These are phyloP conservation scores for Corylus americana DNA, from an alignment of 306 rosid genomes.

Conservation along the genomic window DNA sequence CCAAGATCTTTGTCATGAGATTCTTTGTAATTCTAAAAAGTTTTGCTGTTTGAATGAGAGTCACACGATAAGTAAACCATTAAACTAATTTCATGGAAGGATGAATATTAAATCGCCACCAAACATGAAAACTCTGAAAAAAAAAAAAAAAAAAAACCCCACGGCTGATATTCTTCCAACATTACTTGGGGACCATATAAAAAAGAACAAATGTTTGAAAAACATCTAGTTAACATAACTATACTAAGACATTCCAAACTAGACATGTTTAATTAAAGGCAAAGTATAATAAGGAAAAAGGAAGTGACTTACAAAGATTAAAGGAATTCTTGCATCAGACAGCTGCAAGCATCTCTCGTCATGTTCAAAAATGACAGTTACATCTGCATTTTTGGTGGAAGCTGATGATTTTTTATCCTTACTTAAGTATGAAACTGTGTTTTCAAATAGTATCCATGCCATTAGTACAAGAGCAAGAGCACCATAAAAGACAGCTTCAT, in stretches of 20 bases:
- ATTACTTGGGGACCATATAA: neutral
- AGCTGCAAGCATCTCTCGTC: conserved; percentile 71
- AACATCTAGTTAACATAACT: neutral
- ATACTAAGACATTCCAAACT: neutral
- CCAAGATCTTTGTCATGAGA: neutral
- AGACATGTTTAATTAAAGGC: conserved; percentile 1
- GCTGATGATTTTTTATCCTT: conserved; percentile 44
- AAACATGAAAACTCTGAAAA: neutral
- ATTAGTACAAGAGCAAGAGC: conserved; percentile 77
- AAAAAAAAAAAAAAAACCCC: no score
- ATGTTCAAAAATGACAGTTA: conserved; percentile 41
- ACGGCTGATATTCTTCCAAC: neutral
- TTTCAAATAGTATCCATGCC: conserved; percentile 93
- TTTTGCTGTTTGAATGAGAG: neutral
- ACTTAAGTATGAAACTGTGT: conserved; percentile 60
- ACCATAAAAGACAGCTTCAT: conserved; percentile 84
- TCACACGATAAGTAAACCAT: neutral
- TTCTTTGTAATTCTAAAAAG: neutral
- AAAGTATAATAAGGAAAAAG: conserved; percentile 21
- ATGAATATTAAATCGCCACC: conserved; percentile 8
- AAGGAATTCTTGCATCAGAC: conserved; percentile 74
- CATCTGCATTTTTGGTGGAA: conserved; percentile 38
- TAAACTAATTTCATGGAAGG: neutral
- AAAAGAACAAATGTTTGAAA: neutral
- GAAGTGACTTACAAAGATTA: conserved; percentile 68